Conservation (phyloP, 2,329 filamentous ascomycete species). For the Trichophyton simii region DNA sequence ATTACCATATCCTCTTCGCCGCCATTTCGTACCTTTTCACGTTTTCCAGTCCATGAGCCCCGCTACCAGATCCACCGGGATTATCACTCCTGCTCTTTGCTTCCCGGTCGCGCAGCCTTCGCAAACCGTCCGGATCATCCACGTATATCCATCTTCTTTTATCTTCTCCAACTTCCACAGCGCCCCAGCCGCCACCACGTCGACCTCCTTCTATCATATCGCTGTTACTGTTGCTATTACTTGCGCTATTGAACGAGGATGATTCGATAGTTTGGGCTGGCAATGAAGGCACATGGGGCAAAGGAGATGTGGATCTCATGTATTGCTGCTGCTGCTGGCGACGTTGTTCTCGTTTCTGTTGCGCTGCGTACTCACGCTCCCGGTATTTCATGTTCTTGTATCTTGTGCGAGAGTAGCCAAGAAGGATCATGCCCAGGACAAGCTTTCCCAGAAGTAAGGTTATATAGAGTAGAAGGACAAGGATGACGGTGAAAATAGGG, state of each 20-base stretch:
- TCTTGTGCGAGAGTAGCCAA: constrained; percentile 64
- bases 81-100: constrained; percentile 47
- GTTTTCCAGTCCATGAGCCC: constrained; percentile 48
- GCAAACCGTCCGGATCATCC: constrained; percentile 62
- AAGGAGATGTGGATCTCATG: constrained; percentile 1
- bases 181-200: constrained; percentile 67
- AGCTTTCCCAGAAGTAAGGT: constrained; percentile 75
- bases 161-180: constrained; percentile 81
- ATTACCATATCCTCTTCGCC: constrained; percentile 87
- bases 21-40: constrained; percentile 86
- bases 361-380: constrained; percentile 33
- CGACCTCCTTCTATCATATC: constrained; percentile 57
- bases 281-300: constrained; percentile 1
- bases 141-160: constrained; percentile 74
- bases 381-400: constrained; percentile 69
- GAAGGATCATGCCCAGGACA: constrained; percentile 72
- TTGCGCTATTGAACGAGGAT: constrained; percentile 14
- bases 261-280: constrained; percentile 17
- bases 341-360: constrained; percentile 5
- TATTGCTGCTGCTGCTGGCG: constrained; percentile 2
- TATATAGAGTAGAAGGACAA: constrained; percentile 75
- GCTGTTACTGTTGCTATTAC: constrained; percentile 41
- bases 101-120: constrained; percentile 50
- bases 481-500: constrained; percentile 53
- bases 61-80: constrained; percentile 44